Base-by-base conservation (phyloP, 1,139 yeast genomes). In the Suhomyces wounanorum region DNA sequence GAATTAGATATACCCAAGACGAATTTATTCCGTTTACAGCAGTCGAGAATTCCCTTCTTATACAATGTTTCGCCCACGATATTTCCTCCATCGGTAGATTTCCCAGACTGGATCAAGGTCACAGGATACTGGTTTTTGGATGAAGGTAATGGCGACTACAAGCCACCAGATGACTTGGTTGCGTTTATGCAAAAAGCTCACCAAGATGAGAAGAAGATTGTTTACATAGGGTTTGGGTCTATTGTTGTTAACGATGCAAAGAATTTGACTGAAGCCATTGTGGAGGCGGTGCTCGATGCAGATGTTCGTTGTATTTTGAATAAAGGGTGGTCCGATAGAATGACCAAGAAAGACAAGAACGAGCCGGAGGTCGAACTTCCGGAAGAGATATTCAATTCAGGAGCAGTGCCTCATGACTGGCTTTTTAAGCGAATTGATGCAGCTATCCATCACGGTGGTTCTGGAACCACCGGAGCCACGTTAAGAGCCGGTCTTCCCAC, bases 401-500 rank as follows among this genome's bases (percentile, higher is more conserved):
- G 94, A 4, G 67, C 85, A 11, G 76, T 89, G 18, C 97, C 97
- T 0, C 99, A 92, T 65, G 97, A 91, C 66, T 94, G 98, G 98
- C 72, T 92, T 42, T 92, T 92, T 68, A 88, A 94, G 0, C 83
- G 82, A 56, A 75, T 94, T 41, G 97, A 92, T 68, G 97, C 94
- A 0, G 96, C 96, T 0, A 97, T 92, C 4, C 99, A 92, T 63
- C 99, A 92, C 67, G 99, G 99, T 37, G 99, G 99, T 0, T 87
- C 96, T 0, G 99, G 99, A 1, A 90, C 98, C 0, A 91, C 98
- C 0, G 99, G 99, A 10, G 97, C 97, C 0, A 81, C 95, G 2
- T 66, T 92, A 50, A 72, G 94, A 54, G 88, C 90, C 9, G 99
- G 98, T 0, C 65, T 88, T 31, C 97, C 98, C 0, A 89, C 96